Base-by-base conservation (phyloP, 2,329 filamentous ascomycete species). In the Phialocephala subalpina region DNA sequence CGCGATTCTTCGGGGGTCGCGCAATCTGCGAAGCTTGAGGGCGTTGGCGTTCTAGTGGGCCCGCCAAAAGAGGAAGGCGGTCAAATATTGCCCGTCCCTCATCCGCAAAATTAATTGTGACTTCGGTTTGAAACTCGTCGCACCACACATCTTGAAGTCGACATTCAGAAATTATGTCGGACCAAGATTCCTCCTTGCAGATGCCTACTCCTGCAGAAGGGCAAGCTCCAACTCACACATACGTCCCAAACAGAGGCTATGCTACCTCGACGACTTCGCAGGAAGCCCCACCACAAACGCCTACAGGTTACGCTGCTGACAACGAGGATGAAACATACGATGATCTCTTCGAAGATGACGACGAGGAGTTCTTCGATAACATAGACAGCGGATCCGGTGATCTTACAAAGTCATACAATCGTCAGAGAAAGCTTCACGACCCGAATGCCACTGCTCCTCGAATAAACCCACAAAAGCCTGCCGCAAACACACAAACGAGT, bases 381-480 rank as follows among this genome's bases (percentile, higher is more conserved):
- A 72, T 88, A 58, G 82, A 85, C 20, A 82, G 88, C 58, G 81
- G 82, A 8, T 83, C 87, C 0, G 84, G 86, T 45, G 92, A 97
- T 78, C 86, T 93, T 64, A 94, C 93, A 42, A 96, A 97, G 80
- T 89, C 90, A 8, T 77, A 96, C 83, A 97, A 97, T 78, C 90
- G 94, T 67, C 93, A 97, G 77, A 86, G 88, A 66, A 89, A 89
- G 74, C 79, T 92, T 63, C 87, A 90, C 61, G 83, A 82, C 65
- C 73, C 77, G 20, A 79, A 77, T 38, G 79, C 82, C 61, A 81
- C 80, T 47, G 77, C 78, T 63, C 90, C 91, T 2, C 90, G 91
- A 74, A 87, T 88, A 64, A 97, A 96, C 75, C 86, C 90, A 20
- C 93, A 94, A 76, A 92, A 90, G 74, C 92, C 93, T 7, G 86